Base-by-base conservation (phyloP, 306 rosid species). In the Castanospermum australe region DNA sequence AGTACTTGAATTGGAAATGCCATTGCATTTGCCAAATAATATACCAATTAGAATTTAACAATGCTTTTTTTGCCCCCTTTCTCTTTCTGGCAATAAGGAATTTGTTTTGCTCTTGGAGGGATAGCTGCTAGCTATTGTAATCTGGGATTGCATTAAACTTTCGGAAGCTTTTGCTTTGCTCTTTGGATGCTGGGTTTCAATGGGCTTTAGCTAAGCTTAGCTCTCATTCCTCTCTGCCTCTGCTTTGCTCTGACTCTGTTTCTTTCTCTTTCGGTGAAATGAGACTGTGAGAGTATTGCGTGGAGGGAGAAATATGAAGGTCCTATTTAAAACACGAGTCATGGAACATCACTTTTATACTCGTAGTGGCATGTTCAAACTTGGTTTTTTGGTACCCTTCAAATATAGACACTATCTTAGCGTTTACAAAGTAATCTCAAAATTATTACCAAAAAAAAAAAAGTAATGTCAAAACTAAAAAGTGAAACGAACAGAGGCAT, bases 191-290 rank as follows among this genome's bases (percentile, higher is more conserved):
- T 35, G 9, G 50, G 12, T 5, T 17, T 32, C 21, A 51, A 71
- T 33, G 42, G 63, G 60, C 13, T 54, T 36, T 33, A 18, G 22
- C 12, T 24, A 35, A 50, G 32, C 42, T 20, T 50, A 32, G 18
- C 47, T 30, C 61, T 70, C 25, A 15, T 39, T 42, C 24, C 65
- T 25, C 22, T 21, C 52, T 50, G 50, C 25, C 55, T 25, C 32
- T 25, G 38, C 20, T 41, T 45, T 24, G 35, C 66, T 30, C 76
- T 18, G 36, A 41, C 67, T 67, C 75, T 67, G 60, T 78, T 66
- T 45, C 15, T 67, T 62, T 45, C 62, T 32, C 71, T 75, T 24
- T 64, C 45, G 45, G 15, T 25, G 42, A n/a, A 33, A 50, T 76
- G 61, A 32, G 18, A 14, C n/a, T n/a, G 15, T 13, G 2, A 14